Evolutionary conservation across 805 yeast species (phyloP).

Genomic region (Metschnikowia bowlesiae): DNA sequence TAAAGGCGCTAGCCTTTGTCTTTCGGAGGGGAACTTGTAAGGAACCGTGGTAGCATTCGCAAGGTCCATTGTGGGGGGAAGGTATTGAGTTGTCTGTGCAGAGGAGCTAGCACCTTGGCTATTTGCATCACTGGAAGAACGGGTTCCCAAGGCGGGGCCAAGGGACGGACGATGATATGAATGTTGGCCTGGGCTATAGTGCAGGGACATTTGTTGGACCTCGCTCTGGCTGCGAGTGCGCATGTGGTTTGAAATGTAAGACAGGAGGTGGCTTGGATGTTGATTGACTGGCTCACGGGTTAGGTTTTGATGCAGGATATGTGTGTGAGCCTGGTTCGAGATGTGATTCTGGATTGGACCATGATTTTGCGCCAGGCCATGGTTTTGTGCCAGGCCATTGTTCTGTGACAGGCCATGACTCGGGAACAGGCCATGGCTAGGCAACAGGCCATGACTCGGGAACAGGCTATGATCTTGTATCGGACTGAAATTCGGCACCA

Average conservation of each 20-base stretch:
- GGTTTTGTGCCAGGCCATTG: no score
- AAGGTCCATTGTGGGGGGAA: not conserved
- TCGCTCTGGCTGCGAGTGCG: not conserved
- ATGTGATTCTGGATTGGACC: no score
- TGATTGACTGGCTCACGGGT: not conserved
- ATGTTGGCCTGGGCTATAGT: not conserved
- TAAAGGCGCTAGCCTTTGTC: slow-evolving; percentile 4
- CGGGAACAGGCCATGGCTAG: no score
- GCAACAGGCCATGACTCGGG: no score
- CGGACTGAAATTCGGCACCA: no score
- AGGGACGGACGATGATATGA: not conserved
- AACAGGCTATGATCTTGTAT: no score
- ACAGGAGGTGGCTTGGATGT: not conserved
- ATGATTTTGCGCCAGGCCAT: no score
- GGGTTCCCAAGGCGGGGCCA: not conserved
- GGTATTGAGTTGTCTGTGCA: not conserved
- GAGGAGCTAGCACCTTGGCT: not conserved
- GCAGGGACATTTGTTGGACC: not conserved
- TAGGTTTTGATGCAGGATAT: not conserved
- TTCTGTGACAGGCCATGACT: no score
- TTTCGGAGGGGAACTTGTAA: slow-evolving; percentile 3
- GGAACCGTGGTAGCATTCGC: not conserved
- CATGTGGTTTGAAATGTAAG: not conserved
- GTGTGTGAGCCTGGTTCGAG: not conserved
- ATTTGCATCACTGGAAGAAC: not conserved